A percentile compares a stretch with the other conserved stretches of the same genome.
phyloP scores from a whole-genome alignment of 768 basidiomycete species.

The Phaeolepiota aurea region DNA sequence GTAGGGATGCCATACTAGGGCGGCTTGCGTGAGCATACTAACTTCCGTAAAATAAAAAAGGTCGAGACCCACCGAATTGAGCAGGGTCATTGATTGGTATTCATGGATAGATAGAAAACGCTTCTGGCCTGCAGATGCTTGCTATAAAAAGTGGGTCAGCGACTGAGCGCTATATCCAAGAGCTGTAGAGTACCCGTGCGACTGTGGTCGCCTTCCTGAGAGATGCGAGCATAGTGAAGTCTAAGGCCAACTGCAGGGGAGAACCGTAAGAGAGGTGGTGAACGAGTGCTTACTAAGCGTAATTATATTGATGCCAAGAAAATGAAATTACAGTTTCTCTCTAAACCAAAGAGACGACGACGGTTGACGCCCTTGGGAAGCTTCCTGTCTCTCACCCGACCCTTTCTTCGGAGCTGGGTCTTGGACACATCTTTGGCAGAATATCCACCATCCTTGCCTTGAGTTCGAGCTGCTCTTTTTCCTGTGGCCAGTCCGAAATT shows the following conservation, averaged over 20 bases:
- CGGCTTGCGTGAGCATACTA: slow-evolving; percentile 1
- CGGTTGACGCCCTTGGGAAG: slow-evolving; percentile 39
- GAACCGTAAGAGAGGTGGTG: slow-evolving; percentile 1
- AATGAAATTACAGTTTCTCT: slow-evolving; percentile 10
- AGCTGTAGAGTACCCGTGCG: slow-evolving; percentile 39
- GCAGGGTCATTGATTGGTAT: slow-evolving; percentile 90
- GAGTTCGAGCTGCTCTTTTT: slow-evolving; percentile 62
- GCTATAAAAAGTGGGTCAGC: slow-evolving; percentile 28
- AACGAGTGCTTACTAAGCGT: slow-evolving; percentile 36
- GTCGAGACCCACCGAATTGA: slow-evolving; percentile 68
- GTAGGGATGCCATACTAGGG: slow-evolving; percentile 96
- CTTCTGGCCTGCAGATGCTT: slow-evolving; percentile 72
- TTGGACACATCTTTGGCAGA: slow-evolving; percentile 59
- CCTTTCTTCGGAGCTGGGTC: too few relatives aligned
- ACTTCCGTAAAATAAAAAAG: slow-evolving; percentile 1
- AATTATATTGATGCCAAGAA: slow-evolving; percentile 7
- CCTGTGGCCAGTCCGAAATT: slow-evolving; percentile 71
- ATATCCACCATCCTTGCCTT: slow-evolving; percentile 49
- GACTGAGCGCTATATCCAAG: neutral
- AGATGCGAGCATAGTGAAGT: slow-evolving; percentile 53
- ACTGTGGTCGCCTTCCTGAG: slow-evolving; percentile 57
- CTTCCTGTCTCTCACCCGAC: slow-evolving; percentile 71
- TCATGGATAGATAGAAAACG: slow-evolving; percentile 96
- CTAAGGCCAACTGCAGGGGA: slow-evolving; percentile 4
- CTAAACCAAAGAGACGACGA: slow-evolving; percentile 70